A percentile compares a stretch with the other conserved stretches of the same genome.
phyloP scores from a whole-genome alignment of 192 early-diverging fungal species.

The Linnemannia elongata region DNA sequence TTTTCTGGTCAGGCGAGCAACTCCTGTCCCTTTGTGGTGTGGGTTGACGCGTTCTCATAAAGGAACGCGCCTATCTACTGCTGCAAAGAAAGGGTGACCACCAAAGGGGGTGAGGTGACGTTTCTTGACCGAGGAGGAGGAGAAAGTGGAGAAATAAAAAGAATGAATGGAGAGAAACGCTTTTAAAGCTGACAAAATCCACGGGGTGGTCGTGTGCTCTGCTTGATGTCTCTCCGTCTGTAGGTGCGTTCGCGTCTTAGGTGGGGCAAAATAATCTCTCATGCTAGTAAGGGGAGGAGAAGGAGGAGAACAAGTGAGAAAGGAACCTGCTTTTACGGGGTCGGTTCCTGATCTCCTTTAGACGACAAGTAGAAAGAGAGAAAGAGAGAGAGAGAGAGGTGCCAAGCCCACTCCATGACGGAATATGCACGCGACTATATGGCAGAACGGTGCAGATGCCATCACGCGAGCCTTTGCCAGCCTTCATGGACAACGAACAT shows the following conservation, averaged over 20 bases:
- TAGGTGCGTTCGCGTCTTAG: too few species aligned
- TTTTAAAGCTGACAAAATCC: background rate
- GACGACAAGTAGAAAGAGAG: background rate
- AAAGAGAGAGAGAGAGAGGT: background rate
- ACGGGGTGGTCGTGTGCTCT: background rate
- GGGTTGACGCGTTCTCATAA: background rate
- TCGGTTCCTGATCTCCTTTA: background rate
- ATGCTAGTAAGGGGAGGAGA: background rate
- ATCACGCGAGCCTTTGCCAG: background rate
- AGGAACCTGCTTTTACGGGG: background rate
- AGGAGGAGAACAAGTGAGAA: too few species aligned
- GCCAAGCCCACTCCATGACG: background rate
- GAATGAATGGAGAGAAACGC: too few species aligned
- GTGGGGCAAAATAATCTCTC: background rate
- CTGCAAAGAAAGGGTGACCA: background rate
- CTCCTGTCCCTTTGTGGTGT: background rate
- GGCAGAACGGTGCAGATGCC: background rate
- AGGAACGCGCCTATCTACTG: background rate
- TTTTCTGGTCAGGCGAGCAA: constrained; percentile 4
- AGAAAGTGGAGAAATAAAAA: background rate
- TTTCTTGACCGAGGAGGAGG: background rate
- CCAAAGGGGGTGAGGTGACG: background rate
- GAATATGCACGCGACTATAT: background rate
- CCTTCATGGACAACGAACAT: background rate
- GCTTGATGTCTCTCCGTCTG: too few species aligned